Percentiles rank a stretch among this genome's conserved stretches.
Conservation (phyloP, 805 yeast genomes). For the Candida cerambycidarum region DNA sequence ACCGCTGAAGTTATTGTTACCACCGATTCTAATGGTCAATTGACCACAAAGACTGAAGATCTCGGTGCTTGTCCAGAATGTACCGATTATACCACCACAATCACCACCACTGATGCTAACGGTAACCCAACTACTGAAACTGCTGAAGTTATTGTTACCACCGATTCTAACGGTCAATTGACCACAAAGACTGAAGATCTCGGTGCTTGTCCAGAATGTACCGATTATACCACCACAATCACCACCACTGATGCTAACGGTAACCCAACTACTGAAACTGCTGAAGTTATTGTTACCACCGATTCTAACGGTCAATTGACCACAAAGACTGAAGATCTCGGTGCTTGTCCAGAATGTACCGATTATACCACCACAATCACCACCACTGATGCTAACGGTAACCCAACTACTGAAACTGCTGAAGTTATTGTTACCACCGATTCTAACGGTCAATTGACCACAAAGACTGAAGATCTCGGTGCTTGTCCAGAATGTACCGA, state of each 20-base stretch:
- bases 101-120: conserved; percentile 12
- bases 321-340: conserved; percentile 7
- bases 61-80: conserved; percentile 13
- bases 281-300: conserved; percentile 16
- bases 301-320: conserved; percentile 11
- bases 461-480: conserved; percentile 8
- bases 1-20: conserved; percentile 17
- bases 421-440: conserved; percentile 17
- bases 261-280: conserved; percentile 12
- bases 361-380: conserved; percentile 15
- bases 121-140: conserved; percentile 13
- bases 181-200: conserved; percentile 6
- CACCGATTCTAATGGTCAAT: conserved; percentile 15
- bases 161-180: conserved; percentile 14
- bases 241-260: conserved; percentile 14
- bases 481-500: conserved; percentile 12
- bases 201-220: conserved; percentile 11
- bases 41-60: conserved; percentile 15
- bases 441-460: conserved; percentile 14
- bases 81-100: conserved; percentile 15
- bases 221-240: conserved; percentile 14
- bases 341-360: conserved; percentile 9
- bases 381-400: conserved; percentile 11
- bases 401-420: conserved; percentile 14
- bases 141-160: conserved; percentile 16